A percentile compares a stretch with the other conserved stretches of the same genome.
Conservation (phyloP, 805 yeast species). For the Metschnikowia borealis region DNA sequence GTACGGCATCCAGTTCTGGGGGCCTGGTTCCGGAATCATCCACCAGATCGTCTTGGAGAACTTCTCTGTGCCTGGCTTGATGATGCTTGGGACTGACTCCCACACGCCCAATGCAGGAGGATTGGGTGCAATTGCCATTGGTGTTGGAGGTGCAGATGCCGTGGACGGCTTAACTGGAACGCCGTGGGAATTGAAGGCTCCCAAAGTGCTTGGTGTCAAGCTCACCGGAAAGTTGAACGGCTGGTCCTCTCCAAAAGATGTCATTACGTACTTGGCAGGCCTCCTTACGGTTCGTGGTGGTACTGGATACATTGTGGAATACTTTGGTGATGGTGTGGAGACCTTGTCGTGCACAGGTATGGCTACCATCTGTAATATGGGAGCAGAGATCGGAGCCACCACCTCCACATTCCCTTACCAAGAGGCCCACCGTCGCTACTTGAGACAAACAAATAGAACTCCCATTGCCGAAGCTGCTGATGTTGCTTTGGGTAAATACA, state of each 20-base stretch:
- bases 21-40: slow-evolving; percentile 98
- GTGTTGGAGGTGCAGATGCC: slow-evolving; percentile 99
- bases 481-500: slow-evolving; percentile 50
- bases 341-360: slow-evolving; percentile 94
- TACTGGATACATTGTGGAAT: slow-evolving; percentile 93
- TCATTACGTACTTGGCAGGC: slow-evolving; percentile 90
- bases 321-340: slow-evolving; percentile 92
- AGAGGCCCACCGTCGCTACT: slow-evolving; percentile 71
- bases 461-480: slow-evolving; percentile 80
- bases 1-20: slow-evolving; percentile 98
- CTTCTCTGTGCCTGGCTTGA: slow-evolving; percentile 92
- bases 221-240: slow-evolving; percentile 85
- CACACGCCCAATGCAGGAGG: slow-evolving; percentile 99
- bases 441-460: slow-evolving; percentile 78
- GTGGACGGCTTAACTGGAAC: slow-evolving; percentile 96
- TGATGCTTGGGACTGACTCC: slow-evolving; percentile 98
- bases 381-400: slow-evolving; percentile 99
- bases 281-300: slow-evolving; percentile 94
- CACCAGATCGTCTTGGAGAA: slow-evolving; percentile 97
- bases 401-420: slow-evolving; percentile 96
- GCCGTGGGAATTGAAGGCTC: slow-evolving; percentile 99
- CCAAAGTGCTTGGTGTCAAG: slow-evolving; percentile 89
- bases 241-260: slow-evolving; percentile 97
- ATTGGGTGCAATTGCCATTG: slow-evolving; percentile 95
- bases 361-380: slow-evolving; percentile 99